phyloP scores from a whole-genome alignment of 495 filamentous ascomycete genomes.

The Neurospora pannonica region DNA sequence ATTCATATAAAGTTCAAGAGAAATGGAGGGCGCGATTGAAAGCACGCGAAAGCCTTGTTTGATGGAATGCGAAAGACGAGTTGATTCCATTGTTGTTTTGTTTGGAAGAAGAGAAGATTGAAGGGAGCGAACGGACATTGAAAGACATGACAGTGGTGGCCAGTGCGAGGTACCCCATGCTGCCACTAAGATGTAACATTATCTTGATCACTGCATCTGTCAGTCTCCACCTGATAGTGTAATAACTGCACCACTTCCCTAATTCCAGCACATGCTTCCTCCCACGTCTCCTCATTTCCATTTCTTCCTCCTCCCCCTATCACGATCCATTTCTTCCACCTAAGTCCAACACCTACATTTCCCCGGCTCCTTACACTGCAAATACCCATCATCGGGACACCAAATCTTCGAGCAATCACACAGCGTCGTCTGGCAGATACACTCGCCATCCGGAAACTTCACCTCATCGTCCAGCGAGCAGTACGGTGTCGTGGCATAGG shows the following conservation, averaged over 20 bases:
- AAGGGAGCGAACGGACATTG: neutral
- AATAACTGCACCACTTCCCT: neutral
- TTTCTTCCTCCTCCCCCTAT: neutral
- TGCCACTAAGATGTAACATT: neutral
- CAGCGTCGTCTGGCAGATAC: neutral
- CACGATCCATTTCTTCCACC: too few relatives aligned
- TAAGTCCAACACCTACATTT: neutral
- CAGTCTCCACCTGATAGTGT: neutral
- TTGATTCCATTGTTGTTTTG: neutral
- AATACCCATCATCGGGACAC: neutral
- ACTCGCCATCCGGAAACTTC: neutral
- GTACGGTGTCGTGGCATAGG: neutral
- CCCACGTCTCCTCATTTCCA: too few relatives aligned
- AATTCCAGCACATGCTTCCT: neutral
- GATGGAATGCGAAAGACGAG: neutral
- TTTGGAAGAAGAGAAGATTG: neutral
- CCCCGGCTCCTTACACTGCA: neutral
- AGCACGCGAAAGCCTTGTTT: neutral
- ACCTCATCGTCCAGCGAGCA: neutral
- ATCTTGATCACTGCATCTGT: neutral
- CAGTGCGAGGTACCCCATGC: neutral
- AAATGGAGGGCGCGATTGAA: neutral
- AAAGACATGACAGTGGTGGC: neutral
- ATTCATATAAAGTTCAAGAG: neutral
- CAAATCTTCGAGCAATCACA: neutral